Percentiles rank a stretch among this genome's conserved stretches.
Conservation (phyloP, 2,329 filamentous ascomycete species). For the Hymenoscyphus infarciens region DNA sequence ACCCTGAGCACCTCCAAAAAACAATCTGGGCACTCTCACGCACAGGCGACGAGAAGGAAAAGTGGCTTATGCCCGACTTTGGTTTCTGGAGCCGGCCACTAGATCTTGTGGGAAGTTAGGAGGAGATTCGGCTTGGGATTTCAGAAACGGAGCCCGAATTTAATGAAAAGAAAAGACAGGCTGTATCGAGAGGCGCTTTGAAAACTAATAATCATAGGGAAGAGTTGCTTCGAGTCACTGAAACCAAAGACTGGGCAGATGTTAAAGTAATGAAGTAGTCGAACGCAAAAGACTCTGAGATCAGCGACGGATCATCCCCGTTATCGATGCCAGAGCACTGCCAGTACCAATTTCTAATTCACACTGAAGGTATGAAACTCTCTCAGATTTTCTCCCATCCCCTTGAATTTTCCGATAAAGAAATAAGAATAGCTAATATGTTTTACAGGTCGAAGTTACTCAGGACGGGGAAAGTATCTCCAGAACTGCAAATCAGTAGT, state of each 20-base stretch:
- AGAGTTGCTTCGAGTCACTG: constrained; percentile 30
- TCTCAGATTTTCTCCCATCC: too few relatives aligned
- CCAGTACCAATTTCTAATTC: constrained; percentile 50
- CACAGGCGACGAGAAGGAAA: constrained; percentile 20
- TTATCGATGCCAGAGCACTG: constrained; percentile 51
- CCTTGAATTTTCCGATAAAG: too few relatives aligned
- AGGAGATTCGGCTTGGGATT: constrained; percentile 25
- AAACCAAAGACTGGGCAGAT: constrained; percentile 37
- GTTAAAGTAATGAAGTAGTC: constrained; percentile 31
- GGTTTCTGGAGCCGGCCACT: constrained; percentile 36
- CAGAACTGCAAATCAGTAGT: constrained; percentile 37
- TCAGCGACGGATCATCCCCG: constrained; percentile 16
- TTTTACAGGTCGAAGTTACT: constrained; percentile 42
- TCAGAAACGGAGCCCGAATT: constrained; percentile 13
- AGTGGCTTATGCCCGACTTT: constrained; percentile 38
- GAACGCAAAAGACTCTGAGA: not conserved
- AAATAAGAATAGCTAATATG: not conserved
- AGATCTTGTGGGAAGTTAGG: constrained; percentile 38
- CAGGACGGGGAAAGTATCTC: constrained; percentile 50
- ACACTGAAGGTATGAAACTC: constrained; percentile 42
- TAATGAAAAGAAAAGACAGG: constrained; percentile 23
- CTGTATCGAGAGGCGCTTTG: constrained; percentile 30
- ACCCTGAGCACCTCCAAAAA: constrained; percentile 11
- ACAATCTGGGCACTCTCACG: constrained; percentile 29
- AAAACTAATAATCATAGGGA: constrained; percentile 28